Evolutionary conservation across 176 grass and related monocot species (phyloP), one percentile per base, ranked within the genome.

Genomic region (Poa annua): DNA sequence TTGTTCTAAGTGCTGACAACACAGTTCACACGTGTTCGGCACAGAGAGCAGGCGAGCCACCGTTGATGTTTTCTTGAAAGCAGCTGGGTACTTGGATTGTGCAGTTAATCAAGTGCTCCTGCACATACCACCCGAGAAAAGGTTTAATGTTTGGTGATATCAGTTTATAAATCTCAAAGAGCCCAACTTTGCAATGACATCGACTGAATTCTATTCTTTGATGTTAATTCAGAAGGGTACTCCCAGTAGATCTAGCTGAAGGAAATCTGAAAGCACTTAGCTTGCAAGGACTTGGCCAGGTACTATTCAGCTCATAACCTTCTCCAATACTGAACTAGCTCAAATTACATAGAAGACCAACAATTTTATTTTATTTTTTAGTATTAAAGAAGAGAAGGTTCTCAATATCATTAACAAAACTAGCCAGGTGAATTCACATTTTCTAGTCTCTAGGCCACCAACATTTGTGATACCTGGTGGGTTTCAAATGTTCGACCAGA

Each of bases 31-130:
- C 50, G 20, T 75, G 5, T 85, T 14, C 4, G 5, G 26, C 29
- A 50, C 64, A 97, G 94, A 93, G 81, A 91, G 86, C 52, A 97
- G 85, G 84, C 66, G 71, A n/a, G 86, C 47, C 52, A 93, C 91
- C 6, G 82, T 97, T 54, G 91, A 97, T 91, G 83, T 97, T 82
- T 93, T 97, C 83, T 78, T 93, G 83, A 91, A 91, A 73, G 91
- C 91, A 69, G 91, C 88, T 80, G 88, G 91, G 12, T 97, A 91
- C 80, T 89, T 97, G 78, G 88, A 97, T 57, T 91, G 91, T 83
- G 88, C 94, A 68, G 69, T 91, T 71, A 81, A 60, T 50, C 88
- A 91, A 66, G 86, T 89, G 66, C 88, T 97, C 77, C 81, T 81
- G 80, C 91, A 93, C 44, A 91, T 97, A 56, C 81, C 81, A 76